phyloP scores from a whole-genome alignment of 257 asterid genomes.

The Mitragyna speciosa region DNA sequence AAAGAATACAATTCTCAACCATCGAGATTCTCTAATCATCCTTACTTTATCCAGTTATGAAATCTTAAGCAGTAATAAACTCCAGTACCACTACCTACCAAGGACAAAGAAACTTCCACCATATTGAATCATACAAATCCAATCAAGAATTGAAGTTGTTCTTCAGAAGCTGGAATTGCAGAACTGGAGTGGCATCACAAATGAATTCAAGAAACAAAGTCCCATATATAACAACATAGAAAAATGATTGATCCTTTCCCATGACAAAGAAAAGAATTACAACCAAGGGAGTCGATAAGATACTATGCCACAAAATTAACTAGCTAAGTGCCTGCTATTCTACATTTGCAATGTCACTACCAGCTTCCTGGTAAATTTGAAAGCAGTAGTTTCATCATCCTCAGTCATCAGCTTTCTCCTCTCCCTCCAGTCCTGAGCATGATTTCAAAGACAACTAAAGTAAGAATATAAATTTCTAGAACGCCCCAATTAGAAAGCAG shows the following conservation, averaged over 20 bases:
- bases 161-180: background rate
- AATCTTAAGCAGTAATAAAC: background rate
- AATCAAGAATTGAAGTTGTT: background rate
- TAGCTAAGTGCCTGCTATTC: background rate
- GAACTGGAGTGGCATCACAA: background rate
- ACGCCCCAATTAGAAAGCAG: background rate
- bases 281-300: background rate
- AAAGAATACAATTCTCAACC: background rate
- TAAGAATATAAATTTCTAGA: background rate
- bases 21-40: background rate
- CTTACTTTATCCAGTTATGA: background rate
- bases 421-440: conserved; percentile 24
- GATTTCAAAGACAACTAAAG: background rate
- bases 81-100: background rate
- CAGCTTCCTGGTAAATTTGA: background rate
- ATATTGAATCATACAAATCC: background rate
- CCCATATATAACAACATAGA: background rate
- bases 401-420: conserved; percentile 5
- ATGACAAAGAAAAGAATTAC: background rate
- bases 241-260: background rate
- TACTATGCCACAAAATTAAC: background rate
- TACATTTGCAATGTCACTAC: background rate
- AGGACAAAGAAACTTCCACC: background rate
- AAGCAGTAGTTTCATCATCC: background rate
- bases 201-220: background rate